These are phyloP conservation scores for Fraxinus floribunda DNA, from an alignment of 305 asterid genomes.

Conservation along the genomic window DNA sequence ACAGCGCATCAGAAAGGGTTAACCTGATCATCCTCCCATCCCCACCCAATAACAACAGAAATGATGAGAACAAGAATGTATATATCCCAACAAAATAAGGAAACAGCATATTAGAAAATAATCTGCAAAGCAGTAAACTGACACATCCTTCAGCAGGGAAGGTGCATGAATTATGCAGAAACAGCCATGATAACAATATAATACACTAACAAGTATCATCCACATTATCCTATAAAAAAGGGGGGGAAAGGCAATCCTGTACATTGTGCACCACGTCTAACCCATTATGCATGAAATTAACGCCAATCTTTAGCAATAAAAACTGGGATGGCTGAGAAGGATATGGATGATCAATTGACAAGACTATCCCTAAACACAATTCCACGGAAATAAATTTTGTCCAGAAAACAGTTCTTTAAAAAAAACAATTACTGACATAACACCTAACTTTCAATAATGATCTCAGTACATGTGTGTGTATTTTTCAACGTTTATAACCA, in stretches of 20 bases:
- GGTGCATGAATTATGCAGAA: background rate
- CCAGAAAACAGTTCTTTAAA: background rate
- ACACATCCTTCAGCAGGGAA: background rate
- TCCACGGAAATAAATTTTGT: background rate
- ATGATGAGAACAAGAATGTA: background rate
- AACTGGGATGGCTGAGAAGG: background rate
- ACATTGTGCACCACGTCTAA: background rate
- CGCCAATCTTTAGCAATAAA: background rate
- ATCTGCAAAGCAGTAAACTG: background rate
- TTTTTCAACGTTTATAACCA: background rate
- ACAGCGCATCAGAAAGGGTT: background rate
- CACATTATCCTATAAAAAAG: background rate
- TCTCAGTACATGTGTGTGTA: background rate
- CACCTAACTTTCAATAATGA: background rate
- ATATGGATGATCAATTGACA: background rate
- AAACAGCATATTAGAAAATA: background rate
- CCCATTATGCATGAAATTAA: background rate
- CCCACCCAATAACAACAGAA: slow-evolving; percentile 8
- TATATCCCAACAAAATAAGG: background rate
- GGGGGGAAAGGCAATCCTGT: background rate
- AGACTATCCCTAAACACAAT: background rate
- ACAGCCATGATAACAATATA: background rate
- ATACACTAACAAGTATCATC: background rate
- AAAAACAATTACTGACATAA: background rate
- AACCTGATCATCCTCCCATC: background rate